phyloP scores from a whole-genome alignment of 2,329 filamentous ascomycete genomes.

The Thielaviopsis ethacetica region DNA sequence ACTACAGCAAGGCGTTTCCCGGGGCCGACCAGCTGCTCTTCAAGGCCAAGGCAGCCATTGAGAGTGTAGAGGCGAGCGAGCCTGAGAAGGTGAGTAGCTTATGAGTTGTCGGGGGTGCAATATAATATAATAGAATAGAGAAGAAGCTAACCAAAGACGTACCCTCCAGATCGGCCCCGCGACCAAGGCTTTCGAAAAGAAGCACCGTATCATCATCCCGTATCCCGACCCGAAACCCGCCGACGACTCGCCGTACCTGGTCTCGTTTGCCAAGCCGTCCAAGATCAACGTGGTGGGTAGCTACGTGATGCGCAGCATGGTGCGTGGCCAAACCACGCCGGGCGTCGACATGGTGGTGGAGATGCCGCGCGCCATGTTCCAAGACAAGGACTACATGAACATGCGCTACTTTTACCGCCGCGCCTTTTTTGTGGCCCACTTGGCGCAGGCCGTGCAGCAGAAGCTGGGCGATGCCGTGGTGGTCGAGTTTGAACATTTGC shows the following conservation, averaged over 20 bases:
- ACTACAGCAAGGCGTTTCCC: slow-evolving; percentile 32
- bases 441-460: slow-evolving; percentile 53
- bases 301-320: slow-evolving; percentile 61
- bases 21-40: slow-evolving; percentile 34
- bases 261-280: slow-evolving; percentile 59
- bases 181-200: slow-evolving; percentile 47
- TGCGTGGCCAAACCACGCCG: slow-evolving; percentile 41
- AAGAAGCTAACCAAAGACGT: neutral
- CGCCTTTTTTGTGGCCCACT: slow-evolving; percentile 75
- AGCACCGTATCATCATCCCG: slow-evolving; percentile 55
- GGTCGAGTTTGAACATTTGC: slow-evolving; percentile 43
- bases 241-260: slow-evolving; percentile 63
- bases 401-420: slow-evolving; percentile 89
- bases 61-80: slow-evolving; percentile 32
- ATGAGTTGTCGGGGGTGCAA: neutral
- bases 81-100: slow-evolving; percentile 30
- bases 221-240: slow-evolving; percentile 69
- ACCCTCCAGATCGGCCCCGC: slow-evolving; percentile 49
- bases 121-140: neutral
- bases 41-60: slow-evolving; percentile 35
- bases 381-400: slow-evolving; percentile 89
- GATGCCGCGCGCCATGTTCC: slow-evolving; percentile 67
- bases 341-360: slow-evolving; percentile 71
- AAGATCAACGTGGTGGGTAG: slow-evolving; percentile 81
- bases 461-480: slow-evolving; percentile 33